phyloP scores from a whole-genome alignment of 345 rosid species.

The Abelmoschus esculentus region DNA sequence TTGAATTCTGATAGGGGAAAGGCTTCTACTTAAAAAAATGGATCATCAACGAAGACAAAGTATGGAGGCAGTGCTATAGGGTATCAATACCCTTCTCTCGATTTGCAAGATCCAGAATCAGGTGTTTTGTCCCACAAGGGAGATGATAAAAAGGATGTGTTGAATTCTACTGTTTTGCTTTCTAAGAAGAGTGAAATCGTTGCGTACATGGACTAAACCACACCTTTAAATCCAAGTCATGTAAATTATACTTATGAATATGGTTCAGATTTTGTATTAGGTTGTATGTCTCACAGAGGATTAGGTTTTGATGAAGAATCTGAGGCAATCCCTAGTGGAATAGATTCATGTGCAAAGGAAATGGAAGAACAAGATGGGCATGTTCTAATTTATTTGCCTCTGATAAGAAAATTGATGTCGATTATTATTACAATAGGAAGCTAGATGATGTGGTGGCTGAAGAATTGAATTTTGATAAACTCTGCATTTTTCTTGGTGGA shows the following conservation, averaged over 20 bases:
- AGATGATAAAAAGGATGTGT: slow-evolving; percentile 17
- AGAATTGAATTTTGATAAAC: slow-evolving; percentile 6
- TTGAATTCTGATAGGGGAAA: slow-evolving; percentile 29
- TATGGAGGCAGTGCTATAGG: slow-evolving; percentile 27
- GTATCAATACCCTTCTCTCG: slow-evolving; percentile 41
- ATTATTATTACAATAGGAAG: too few species aligned
- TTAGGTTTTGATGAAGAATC: slow-evolving; percentile 54
- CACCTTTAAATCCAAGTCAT: slow-evolving; percentile 27
- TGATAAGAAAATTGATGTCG: too few species aligned
- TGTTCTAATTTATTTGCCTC: too few species aligned
- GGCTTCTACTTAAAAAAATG: slow-evolving; percentile 37
- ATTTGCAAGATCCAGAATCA: slow-evolving; percentile 29
- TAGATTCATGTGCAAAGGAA: not conserved
- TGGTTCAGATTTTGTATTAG: slow-evolving; percentile 52
- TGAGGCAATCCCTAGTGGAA: slow-evolving; percentile 37
- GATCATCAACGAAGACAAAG: slow-evolving; percentile 21
- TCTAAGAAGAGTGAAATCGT: slow-evolving; percentile 40
- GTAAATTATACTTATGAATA: slow-evolving; percentile 44
- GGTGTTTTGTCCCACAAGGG: not conserved
- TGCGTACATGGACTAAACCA: slow-evolving; percentile 56
- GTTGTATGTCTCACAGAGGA: slow-evolving; percentile 53
- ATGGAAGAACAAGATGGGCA: too few species aligned
- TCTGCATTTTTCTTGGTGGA: slow-evolving; percentile 50
- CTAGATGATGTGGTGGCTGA: too few species aligned
- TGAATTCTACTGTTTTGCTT: slow-evolving; percentile 35